Base-by-base conservation (phyloP, 2,329 filamentous ascomycete genomes). In the Celoporthe dispersa region DNA sequence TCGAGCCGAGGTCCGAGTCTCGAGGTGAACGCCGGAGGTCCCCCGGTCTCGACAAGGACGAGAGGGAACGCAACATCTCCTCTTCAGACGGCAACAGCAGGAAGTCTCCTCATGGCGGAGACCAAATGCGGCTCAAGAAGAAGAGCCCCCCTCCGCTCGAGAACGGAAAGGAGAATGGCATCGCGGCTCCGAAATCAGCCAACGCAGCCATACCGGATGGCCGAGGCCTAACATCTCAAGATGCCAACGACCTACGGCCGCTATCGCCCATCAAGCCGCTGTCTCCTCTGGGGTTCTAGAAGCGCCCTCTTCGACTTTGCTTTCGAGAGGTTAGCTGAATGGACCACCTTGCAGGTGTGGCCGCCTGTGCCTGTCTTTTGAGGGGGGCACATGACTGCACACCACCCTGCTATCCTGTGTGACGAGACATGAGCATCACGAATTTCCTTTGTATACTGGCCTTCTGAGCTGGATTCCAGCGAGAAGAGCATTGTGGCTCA, bases 241-340 rank as follows among this genome's bases (percentile, higher is more conserved):
- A 67, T 35, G 37, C 25, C 14, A 80, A 79, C 37, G 85, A 87
- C 66, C 74, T 89, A 59, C 82, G 86, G 59, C 87, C 87, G 2
- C 78, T 91, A 48, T 91, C 89, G 70, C 89, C 89, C 5, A 91
- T 91, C 76, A 88, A 90, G 78, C 89, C 89, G 57, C 79, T 91
- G 62, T 91, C 88, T 48, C 89, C 89, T 16, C 81, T 90, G 76
- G 86, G 87, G 72, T 86, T 90, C 73, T 87, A 79, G 70, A 68
- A 37, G 64, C 19, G 70, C 66, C 69, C 65, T 68, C 73, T 67
- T 67, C 71, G 73, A 66, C 73, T 75, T 68, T 72, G 70, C 67
- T 71, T 71, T 68, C 69, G 72, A 70, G 61, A 71, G 28, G 57
- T 67, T 22, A 33, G 31, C 37, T 66, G 70, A 70, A 22, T 22